Conservation (phyloP, 2,329 filamentous ascomycete genomes). For the Colletotrichum cuscutae region DNA sequence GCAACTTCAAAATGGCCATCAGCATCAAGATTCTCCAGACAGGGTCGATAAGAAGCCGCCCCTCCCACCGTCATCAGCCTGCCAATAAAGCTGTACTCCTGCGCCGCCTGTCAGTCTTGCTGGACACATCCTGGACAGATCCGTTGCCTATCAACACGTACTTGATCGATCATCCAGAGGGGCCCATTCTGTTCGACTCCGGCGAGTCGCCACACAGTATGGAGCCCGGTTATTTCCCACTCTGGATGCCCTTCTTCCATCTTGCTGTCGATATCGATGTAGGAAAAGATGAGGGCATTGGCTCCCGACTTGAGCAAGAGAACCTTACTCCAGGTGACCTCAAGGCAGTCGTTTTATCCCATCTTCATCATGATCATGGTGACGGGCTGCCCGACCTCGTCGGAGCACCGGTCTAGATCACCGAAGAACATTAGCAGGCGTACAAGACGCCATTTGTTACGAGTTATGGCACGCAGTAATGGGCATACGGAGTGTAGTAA, state of each 20-base stretch:
- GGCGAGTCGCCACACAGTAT: not conserved
- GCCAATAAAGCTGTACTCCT: too few species aligned
- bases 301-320: not conserved
- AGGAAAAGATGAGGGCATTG: not conserved
- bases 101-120: too few species aligned
- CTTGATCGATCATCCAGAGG: not conserved
- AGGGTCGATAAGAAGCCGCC: too few species aligned
- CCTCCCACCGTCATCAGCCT: too few species aligned
- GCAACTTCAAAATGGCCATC: too few species aligned
- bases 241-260: slow-evolving; percentile 9
- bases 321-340: not conserved
- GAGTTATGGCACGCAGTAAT: too few species aligned
- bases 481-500: too few species aligned
- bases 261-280: not conserved
- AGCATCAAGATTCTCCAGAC: too few species aligned
- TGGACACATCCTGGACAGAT: too few species aligned
- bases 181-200: not conserved
- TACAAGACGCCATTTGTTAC: not conserved
- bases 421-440: not conserved
- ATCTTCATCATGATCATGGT: slow-evolving; percentile 6
- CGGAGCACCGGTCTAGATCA: not conserved
- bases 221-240: not conserved
- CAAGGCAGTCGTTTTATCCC: not conserved
- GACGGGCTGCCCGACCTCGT: not conserved
- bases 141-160: not conserved